phyloP scores from a whole-genome alignment of 129 eudicot genomes.

The Dittrichia graveolens region DNA sequence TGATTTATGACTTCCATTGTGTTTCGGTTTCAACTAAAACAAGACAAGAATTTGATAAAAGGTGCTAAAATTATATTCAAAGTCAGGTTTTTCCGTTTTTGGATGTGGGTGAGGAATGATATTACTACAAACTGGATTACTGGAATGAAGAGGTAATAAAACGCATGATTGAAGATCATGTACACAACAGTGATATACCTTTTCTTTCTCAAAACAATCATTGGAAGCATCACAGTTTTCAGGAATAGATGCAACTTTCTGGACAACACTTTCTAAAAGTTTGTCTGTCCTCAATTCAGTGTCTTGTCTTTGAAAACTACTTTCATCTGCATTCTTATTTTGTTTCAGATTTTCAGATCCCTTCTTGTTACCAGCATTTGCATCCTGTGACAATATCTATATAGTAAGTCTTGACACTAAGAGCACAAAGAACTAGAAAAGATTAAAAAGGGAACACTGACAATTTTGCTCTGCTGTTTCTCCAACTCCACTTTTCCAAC shows the following conservation, averaged over 20 bases:
- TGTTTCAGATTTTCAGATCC: constrained; percentile 35
- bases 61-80: too few species aligned
- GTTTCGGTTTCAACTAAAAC: too few species aligned
- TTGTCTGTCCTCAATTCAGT: constrained; percentile 26
- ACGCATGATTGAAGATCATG: not conserved
- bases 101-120: too few species aligned
- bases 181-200: constrained; percentile 39
- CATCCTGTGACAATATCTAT: constrained; percentile 43
- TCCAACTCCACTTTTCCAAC: constrained; percentile 44
- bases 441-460: constrained; percentile 17
- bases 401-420: constrained; percentile 27
- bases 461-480: constrained; percentile 41
- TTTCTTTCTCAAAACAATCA: constrained; percentile 36
- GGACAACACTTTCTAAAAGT: constrained; percentile 26
- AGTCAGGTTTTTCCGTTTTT: too few species aligned
- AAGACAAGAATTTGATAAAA: too few species aligned
- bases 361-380: constrained; percentile 40
- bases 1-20: too few species aligned
- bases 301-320: constrained; percentile 28
- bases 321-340: constrained; percentile 38
- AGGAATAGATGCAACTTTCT: constrained; percentile 24
- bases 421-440: constrained; percentile 5
- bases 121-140: too few species aligned
- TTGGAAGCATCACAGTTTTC: constrained; percentile 40
- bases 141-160: not conserved